A percentile compares a stretch with the other conserved stretches of the same genome.
phyloP scores from a whole-genome alignment of 2,329 filamentous ascomycete genomes.

The Podosphaera xanthii region DNA sequence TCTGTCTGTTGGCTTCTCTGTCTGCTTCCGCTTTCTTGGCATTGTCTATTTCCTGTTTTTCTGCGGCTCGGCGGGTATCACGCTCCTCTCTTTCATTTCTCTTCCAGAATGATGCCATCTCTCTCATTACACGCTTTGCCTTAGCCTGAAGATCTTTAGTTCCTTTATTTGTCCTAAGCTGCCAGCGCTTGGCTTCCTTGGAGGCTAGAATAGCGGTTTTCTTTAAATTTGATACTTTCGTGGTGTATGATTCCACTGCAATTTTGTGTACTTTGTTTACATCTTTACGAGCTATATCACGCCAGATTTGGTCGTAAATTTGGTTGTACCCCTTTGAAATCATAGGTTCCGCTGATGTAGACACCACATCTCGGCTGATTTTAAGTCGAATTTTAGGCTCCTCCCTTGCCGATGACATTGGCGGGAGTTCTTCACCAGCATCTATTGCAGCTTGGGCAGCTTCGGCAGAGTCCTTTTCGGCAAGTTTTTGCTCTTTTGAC shows the following conservation, averaged over 20 bases:
- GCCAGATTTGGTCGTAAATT: constrained; percentile 93
- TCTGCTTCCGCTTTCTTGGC: constrained; percentile 93
- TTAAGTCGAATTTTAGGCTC: constrained; percentile 37
- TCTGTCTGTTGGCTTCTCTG: constrained; percentile 88
- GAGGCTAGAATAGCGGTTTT: constrained; percentile 93
- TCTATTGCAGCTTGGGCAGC: constrained; percentile 70
- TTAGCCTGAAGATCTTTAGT: constrained; percentile 93
- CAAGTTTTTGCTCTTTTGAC: constrained; percentile 67
- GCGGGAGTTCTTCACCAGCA: constrained; percentile 49
- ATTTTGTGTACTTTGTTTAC: constrained; percentile 81
- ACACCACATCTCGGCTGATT: constrained; percentile 24
- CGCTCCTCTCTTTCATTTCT: constrained; percentile 94
- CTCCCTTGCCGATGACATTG: constrained; percentile 19
- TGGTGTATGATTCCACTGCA: constrained; percentile 64
- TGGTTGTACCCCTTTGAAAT: constrained; percentile 87
- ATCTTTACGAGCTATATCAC: constrained; percentile 81
- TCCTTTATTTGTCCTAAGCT: constrained; percentile 92
- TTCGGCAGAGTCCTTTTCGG: constrained; percentile 63
- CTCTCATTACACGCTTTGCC: constrained; percentile 93
- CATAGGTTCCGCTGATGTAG: constrained; percentile 24
- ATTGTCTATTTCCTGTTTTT: constrained; percentile 88
- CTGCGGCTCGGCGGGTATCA: constrained; percentile 77
- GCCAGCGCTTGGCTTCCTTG: constrained; percentile 94
- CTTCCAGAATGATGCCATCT: constrained; percentile 99
- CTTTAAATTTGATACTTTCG: constrained; percentile 82